phyloP scores from a whole-genome alignment of 2,329 filamentous ascomycete species.

The Lachnellula hyalina region DNA sequence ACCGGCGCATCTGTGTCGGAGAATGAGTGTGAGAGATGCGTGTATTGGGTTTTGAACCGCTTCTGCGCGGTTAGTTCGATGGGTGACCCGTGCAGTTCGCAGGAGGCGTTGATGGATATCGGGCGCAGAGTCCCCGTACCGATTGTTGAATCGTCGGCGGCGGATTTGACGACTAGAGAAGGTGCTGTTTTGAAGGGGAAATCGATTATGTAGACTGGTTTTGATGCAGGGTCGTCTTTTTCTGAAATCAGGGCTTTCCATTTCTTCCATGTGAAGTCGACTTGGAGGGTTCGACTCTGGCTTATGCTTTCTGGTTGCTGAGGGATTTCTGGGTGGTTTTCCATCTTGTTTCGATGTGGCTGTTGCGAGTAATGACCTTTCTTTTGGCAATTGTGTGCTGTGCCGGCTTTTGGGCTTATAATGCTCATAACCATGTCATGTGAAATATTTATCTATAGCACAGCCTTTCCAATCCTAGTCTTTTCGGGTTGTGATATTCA shows the following conservation, averaged over 20 bases:
- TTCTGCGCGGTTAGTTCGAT: slow-evolving; percentile 14
- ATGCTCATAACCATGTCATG: too few relatives aligned
- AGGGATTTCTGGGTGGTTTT: too few relatives aligned
- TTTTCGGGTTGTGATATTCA: too few relatives aligned
- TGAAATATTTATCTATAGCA: too few relatives aligned
- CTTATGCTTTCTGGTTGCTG: background rate
- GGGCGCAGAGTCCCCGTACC: slow-evolving; percentile 11
- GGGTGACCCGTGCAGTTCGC: slow-evolving; percentile 5
- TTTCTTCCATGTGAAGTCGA: slow-evolving; percentile 18
- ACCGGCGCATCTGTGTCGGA: slow-evolving; percentile 7
- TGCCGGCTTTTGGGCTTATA: too few relatives aligned
- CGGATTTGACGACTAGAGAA: slow-evolving; percentile 8
- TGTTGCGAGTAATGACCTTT: too few relatives aligned
- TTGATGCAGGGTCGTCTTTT: slow-evolving; percentile 1
- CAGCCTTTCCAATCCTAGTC: too few relatives aligned
- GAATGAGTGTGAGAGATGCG: slow-evolving; percentile 10
- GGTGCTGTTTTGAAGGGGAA: slow-evolving; percentile 7
- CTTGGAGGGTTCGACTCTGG: slow-evolving; percentile 1
- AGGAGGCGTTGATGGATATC: slow-evolving; percentile 14
- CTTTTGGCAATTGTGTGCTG: too few relatives aligned
- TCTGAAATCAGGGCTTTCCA: slow-evolving; percentile 12
- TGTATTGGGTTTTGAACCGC: slow-evolving; percentile 13
- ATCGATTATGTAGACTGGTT: slow-evolving; percentile 13
- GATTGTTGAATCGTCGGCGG: background rate
- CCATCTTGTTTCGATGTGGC: too few relatives aligned